A percentile compares a stretch with the other conserved stretches of the same genome.
Evolutionary conservation across 176 grass and related monocot species (phyloP).

Genomic region (Poa annua): DNA sequence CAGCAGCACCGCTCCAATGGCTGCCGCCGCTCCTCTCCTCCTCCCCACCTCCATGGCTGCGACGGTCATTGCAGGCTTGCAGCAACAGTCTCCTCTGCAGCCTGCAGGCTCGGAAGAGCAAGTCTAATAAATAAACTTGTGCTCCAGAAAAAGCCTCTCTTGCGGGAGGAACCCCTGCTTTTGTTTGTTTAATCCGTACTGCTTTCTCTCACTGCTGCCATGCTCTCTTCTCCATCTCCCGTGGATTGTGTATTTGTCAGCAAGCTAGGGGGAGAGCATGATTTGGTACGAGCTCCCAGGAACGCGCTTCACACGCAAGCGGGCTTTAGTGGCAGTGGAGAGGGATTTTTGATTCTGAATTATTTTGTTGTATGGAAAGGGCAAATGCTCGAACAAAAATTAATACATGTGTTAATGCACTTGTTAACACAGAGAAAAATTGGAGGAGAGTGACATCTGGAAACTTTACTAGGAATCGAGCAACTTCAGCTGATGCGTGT

Average conservation of each 20-base stretch:
- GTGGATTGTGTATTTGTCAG: constrained; percentile 35
- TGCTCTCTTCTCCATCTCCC: neutral
- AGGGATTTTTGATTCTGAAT: no score
- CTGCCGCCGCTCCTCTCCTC: neutral
- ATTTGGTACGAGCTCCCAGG: no score
- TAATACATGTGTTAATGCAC: neutral
- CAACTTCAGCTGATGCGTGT: neutral
- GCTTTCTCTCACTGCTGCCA: neutral
- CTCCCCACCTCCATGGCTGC: neutral
- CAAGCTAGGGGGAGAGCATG: neutral
- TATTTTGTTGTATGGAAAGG: neutral
- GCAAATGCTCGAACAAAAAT: neutral
- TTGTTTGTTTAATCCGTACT: constrained; percentile 22
- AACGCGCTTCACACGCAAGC: no score
- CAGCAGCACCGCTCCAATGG: constrained; percentile 29
- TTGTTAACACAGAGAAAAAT: no score
- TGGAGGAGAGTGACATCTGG: no score
- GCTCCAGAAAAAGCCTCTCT: neutral
- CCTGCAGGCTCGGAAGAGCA: constrained; percentile 30
- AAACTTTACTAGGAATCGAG: neutral
- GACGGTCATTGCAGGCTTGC: constrained; percentile 35
- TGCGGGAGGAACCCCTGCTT: constrained; percentile 23
- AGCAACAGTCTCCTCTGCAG: neutral
- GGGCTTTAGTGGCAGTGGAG: no score
- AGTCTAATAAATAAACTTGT: constrained; percentile 11